A percentile compares a stretch with the other conserved stretches of the same genome.
Conservation (phyloP, 371 early-diverging fungal genomes). For the Gilbertella persicaria region DNA sequence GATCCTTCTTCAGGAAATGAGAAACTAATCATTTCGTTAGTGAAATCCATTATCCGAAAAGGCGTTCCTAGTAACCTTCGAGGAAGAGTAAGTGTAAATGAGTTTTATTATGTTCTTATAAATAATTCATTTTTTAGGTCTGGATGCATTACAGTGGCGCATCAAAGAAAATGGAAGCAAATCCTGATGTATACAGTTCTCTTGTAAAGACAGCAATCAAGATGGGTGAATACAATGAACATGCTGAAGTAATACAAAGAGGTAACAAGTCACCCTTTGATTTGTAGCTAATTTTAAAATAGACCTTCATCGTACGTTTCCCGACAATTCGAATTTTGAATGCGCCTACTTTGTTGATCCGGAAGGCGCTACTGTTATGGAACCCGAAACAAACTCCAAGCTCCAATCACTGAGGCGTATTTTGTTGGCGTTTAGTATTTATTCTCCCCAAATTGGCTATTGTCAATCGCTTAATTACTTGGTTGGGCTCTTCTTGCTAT, state of each 20-base stretch:
- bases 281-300: not conserved
- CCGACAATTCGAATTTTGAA: constrained; percentile 73
- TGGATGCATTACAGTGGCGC: constrained; percentile 86
- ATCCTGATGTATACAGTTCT: constrained; percentile 62
- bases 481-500: constrained; percentile 75
- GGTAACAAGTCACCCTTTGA: not conserved
- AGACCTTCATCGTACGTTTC: constrained; percentile 82
- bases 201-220: constrained; percentile 55
- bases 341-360: constrained; percentile 19
- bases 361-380: constrained; percentile 27
- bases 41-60: constrained; percentile 71
- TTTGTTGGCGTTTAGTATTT: constrained; percentile 67
- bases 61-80: constrained; percentile 75
- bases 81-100: constrained; percentile 49
- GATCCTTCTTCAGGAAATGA: not conserved
- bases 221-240: constrained; percentile 57
- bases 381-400: constrained; percentile 48
- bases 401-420: constrained; percentile 73
- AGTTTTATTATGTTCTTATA: not conserved
- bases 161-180: constrained; percentile 51
- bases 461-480: constrained; percentile 85
- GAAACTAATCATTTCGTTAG: constrained; percentile 21
- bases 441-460: constrained; percentile 74
- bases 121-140: constrained; percentile 31
- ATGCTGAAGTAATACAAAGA: constrained; percentile 70